Evolutionary conservation across 2,329 filamentous ascomycete species (phyloP).

Genomic region (Fusarium sambucinum): DNA sequence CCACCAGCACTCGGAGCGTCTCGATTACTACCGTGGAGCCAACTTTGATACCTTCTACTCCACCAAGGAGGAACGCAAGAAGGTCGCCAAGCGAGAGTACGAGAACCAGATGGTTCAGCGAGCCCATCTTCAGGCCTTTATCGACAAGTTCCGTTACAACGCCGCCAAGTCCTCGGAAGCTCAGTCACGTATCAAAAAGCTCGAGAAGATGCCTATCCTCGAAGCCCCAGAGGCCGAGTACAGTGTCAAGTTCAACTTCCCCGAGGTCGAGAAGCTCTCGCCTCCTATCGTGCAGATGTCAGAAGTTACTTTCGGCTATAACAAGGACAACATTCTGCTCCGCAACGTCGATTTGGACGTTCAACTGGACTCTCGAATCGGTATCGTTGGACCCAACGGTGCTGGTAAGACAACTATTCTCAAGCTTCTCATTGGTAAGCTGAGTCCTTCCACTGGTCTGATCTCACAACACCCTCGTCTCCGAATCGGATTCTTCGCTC

Average conservation of each 20-base stretch:
- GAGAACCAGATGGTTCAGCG: slow-evolving; percentile 97
- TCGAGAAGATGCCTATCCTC: slow-evolving; percentile 95
- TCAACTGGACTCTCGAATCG: slow-evolving; percentile 96
- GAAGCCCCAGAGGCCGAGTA: slow-evolving; percentile 94
- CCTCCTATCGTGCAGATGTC: slow-evolving; percentile 99
- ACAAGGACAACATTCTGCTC: slow-evolving; percentile 80
- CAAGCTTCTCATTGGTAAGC: slow-evolving; percentile 92
- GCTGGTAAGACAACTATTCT: slow-evolving; percentile 99
- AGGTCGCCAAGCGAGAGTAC: slow-evolving; percentile 96
- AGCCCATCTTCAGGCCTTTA: slow-evolving; percentile 95
- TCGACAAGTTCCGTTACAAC: slow-evolving; percentile 99
- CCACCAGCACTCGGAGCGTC: slow-evolving; percentile 94
- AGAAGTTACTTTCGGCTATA: slow-evolving; percentile 91
- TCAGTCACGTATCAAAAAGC: slow-evolving; percentile 98
- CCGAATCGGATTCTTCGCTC: slow-evolving; percentile 95
- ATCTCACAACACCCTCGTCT: slow-evolving; percentile 91
- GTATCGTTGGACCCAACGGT: slow-evolving; percentile 99
- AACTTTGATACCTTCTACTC: slow-evolving; percentile 99
- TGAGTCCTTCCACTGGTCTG: slow-evolving; percentile 80
- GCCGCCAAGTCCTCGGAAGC: slow-evolving; percentile 98
- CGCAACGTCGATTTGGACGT: slow-evolving; percentile 93
- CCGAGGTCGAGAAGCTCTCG: slow-evolving; percentile 96
- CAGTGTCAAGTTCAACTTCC: slow-evolving; percentile 96
- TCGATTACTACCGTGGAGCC: slow-evolving; percentile 98
- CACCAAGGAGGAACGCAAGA: slow-evolving; percentile 95